Conservation (phyloP, 139 green algal species). For the Micractinium sp. region DNA sequence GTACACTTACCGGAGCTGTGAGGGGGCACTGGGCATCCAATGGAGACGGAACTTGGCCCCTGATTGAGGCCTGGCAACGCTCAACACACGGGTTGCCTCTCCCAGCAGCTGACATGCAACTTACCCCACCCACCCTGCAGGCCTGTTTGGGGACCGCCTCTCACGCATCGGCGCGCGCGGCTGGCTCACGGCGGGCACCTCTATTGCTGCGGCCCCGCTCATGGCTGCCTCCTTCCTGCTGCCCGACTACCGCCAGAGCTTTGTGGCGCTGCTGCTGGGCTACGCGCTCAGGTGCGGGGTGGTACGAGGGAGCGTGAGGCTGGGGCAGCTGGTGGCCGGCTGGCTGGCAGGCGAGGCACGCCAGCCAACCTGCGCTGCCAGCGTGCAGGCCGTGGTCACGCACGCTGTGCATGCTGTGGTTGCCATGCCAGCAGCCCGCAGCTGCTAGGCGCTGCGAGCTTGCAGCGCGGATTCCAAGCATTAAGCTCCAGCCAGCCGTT, state of each 20-base stretch:
- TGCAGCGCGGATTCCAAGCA: too few species aligned
- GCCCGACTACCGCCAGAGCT: constrained; percentile 62
- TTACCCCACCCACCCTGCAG: constrained; percentile 12
- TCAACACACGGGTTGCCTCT: background rate
- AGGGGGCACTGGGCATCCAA: background rate
- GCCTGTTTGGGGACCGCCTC: constrained; percentile 79
- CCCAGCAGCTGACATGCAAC: too few species aligned
- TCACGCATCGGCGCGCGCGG: constrained; percentile 51
- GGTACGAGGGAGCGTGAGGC: background rate
- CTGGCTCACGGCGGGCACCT: constrained; percentile 71
- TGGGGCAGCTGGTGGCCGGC: background rate
- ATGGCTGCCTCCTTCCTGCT: constrained; percentile 73
- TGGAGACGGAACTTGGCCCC: too few species aligned
- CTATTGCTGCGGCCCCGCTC: constrained; percentile 68
- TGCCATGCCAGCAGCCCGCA: too few species aligned
- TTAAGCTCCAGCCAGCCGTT: too few species aligned
- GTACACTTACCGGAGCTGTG: background rate
- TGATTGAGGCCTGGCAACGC: too few species aligned
- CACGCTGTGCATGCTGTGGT: too few species aligned
- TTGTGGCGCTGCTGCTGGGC: constrained; percentile 68
- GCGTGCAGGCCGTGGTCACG: too few species aligned
- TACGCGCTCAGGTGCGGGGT: constrained; percentile 1
- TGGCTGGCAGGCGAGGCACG: too few species aligned
- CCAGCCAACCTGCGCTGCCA: too few species aligned
- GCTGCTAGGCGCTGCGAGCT: too few species aligned